These are phyloP conservation scores for Whalleya microplaca DNA, from an alignment of 2,329 filamentous ascomycete genomes.

Conservation along the genomic window DNA sequence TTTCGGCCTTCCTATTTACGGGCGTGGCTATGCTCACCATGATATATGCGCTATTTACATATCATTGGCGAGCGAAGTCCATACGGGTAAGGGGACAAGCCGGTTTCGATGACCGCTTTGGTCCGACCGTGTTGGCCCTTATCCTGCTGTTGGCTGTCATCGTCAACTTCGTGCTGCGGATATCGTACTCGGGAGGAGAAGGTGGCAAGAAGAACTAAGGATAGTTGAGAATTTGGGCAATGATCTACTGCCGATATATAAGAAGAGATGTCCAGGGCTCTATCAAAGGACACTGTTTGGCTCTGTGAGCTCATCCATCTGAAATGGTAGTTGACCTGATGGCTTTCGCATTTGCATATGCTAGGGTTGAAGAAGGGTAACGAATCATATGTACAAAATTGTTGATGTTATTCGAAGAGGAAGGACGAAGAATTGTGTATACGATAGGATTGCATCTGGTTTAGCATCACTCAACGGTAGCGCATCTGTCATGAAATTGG, in stretches of 20 bases:
- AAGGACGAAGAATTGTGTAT: constrained; percentile 14
- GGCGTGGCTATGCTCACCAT: constrained; percentile 92
- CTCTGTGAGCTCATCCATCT: neutral
- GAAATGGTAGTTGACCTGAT: neutral
- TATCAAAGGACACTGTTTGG: neutral
- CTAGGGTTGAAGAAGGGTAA: neutral
- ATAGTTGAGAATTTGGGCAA: neutral
- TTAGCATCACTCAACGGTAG: constrained; percentile 14
- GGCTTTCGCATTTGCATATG: neutral
- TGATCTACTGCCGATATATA: neutral
- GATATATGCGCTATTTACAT: constrained; percentile 92
- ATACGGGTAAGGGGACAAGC: constrained; percentile 90
- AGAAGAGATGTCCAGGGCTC: neutral
- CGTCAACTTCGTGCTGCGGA: constrained; percentile 90
- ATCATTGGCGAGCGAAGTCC: constrained; percentile 95
- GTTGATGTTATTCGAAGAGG: constrained; percentile 1
- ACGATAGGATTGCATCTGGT: constrained; percentile 14
- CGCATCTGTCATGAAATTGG: constrained; percentile 12
- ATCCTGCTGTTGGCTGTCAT: constrained; percentile 87
- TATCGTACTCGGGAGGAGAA: constrained; percentile 51
- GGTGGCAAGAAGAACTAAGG: constrained; percentile 38
- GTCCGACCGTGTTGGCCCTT: constrained; percentile 86
- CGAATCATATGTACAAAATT: neutral
- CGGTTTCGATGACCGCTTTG: constrained; percentile 95
- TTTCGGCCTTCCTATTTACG: constrained; percentile 92